Evolutionary conservation across 2,329 filamentous ascomycete genomes (phyloP), one percentile per base, ranked within the genome.

Genomic region (Orbilia blumenaviensis): DNA sequence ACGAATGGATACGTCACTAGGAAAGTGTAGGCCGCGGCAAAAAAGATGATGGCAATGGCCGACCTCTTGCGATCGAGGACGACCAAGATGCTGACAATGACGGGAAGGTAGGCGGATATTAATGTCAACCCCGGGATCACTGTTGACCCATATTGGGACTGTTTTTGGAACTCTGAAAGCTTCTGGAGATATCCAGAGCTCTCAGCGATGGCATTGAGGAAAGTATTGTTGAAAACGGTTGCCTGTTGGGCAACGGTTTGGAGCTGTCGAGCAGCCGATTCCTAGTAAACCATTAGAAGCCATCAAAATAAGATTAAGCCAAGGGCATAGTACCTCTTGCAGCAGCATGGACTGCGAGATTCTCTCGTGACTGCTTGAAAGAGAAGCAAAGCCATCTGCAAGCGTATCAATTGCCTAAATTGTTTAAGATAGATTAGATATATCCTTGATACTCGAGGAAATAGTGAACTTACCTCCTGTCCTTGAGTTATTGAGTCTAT

Each of bases 21-120:
- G 7, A 58, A 60, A 7, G 38, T 64, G 21, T 66, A 76, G 18
- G 66, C 5, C 1, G 41, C n/a, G 5, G 64, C 58, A 2, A 61
- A 23, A 8, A 42, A n/a, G 25, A 76, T 44, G 2, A 69, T 12
- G 12, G 58, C 23, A 25, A 69, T 44, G 18, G 72, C 72, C 8
- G 64, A 60, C 16, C 72, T 48, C 41, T 76, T 69, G 16, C 58
- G 56, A 34, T 76, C 64, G 7, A 76, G 14, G 41, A 76, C 50
- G 8, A 76, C 64, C 9, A 76, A 38, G 14, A 76, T 38, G 32
- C 72, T 76, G 25, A 76, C 9, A 6, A 76, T 6, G 6, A 76
- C 29, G 3, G 72, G 72, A 9, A 76, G 64, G 34, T 76, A 76
- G 8, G 48, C 14, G 1, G 32, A 41, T 2, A 69, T 3, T 21